phyloP scores from a whole-genome alignment of 805 yeast species.

The Wickerhamomyces ciferrii region DNA sequence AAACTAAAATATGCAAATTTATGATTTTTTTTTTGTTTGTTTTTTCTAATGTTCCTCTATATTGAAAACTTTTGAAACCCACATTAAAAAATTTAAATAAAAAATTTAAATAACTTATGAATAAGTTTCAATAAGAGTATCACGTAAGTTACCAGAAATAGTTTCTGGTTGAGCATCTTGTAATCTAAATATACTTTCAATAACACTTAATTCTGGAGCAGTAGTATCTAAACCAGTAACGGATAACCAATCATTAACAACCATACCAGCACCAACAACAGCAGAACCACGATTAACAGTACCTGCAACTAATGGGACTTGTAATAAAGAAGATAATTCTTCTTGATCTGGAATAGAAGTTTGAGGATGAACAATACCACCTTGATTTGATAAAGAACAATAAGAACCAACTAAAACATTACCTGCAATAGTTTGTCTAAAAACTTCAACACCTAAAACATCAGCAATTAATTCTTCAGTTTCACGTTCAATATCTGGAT shows the following conservation, averaged over 20 bases:
- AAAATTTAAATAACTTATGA: conserved; percentile 35
- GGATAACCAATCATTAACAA: conserved; percentile 96
- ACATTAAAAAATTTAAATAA: too few relatives aligned
- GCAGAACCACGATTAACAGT: conserved; percentile 97
- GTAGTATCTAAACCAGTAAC: conserved; percentile 97
- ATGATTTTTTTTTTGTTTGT: background rate
- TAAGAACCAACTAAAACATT: conserved; percentile 96
- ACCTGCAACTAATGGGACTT: conserved; percentile 98
- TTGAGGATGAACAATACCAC: conserved; percentile 97
- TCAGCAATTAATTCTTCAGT: conserved; percentile 98
- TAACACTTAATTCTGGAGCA: conserved; percentile 95
- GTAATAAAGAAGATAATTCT: conserved; percentile 90
- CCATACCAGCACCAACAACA: conserved; percentile 98
- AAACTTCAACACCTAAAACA: conserved; percentile 96
- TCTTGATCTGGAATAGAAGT: conserved; percentile 97
- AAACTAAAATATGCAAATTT: background rate
- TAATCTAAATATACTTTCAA: conserved; percentile 91
- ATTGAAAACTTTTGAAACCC: background rate
- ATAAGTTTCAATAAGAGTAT: conserved; percentile 88
- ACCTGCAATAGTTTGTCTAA: conserved; percentile 98
- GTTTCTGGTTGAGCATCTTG: conserved; percentile 90
- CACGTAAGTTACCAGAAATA: conserved; percentile 80
- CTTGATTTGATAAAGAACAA: conserved; percentile 92
- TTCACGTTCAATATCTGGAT: conserved; percentile 98
- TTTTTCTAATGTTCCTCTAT: background rate